Percentiles rank a stretch among this genome's conserved stretches.
phyloP scores from a whole-genome alignment of 2,329 filamentous ascomycete species.

The Sporothrix phasma region DNA sequence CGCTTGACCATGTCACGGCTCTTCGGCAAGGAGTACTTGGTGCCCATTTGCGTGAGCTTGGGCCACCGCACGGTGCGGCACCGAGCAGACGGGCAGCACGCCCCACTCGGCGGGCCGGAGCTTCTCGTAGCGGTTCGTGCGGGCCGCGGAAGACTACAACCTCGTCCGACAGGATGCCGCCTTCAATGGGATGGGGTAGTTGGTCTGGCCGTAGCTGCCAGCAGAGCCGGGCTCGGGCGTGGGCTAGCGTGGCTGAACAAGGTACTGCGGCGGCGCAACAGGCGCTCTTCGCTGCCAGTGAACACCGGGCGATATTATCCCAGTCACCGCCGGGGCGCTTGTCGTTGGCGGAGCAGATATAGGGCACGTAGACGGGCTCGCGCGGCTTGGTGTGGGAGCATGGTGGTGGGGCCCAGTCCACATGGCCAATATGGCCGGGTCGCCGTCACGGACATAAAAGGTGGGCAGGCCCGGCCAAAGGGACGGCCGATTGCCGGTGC shows the following conservation, averaged over 20 bases:
- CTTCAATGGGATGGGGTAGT: constrained; percentile 63
- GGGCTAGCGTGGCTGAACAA: constrained; percentile 57
- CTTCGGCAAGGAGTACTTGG: constrained; percentile 59
- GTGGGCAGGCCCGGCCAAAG: constrained; percentile 31
- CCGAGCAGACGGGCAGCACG: constrained; percentile 61
- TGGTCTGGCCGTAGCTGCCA: constrained; percentile 33
- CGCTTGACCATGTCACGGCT: constrained; percentile 63
- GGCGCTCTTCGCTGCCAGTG: constrained; percentile 58
- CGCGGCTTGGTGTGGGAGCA: constrained; percentile 31
- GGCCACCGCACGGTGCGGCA: constrained; percentile 63
- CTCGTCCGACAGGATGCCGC: constrained; percentile 58
- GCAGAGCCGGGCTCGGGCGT: constrained; percentile 40
- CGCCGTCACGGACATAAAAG: constrained; percentile 44
- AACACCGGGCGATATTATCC: constrained; percentile 55
- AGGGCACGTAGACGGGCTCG: constrained; percentile 42
- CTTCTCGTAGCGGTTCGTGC: constrained; percentile 52
- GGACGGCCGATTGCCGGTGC: constrained; percentile 28
- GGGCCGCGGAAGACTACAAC: constrained; percentile 67
- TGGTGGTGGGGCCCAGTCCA: constrained; percentile 38
- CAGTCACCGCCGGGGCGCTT: constrained; percentile 70
- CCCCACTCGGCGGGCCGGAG: constrained; percentile 43
- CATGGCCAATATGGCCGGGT: constrained; percentile 53
- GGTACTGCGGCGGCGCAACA: constrained; percentile 67
- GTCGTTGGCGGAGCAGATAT: constrained; percentile 67
- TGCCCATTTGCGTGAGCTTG: constrained; percentile 58